A percentile compares a stretch with the other conserved stretches of the same genome.
Conservation (phyloP, 1,284 basidiomycete genomes). For the Austropuccinia psidii region DNA sequence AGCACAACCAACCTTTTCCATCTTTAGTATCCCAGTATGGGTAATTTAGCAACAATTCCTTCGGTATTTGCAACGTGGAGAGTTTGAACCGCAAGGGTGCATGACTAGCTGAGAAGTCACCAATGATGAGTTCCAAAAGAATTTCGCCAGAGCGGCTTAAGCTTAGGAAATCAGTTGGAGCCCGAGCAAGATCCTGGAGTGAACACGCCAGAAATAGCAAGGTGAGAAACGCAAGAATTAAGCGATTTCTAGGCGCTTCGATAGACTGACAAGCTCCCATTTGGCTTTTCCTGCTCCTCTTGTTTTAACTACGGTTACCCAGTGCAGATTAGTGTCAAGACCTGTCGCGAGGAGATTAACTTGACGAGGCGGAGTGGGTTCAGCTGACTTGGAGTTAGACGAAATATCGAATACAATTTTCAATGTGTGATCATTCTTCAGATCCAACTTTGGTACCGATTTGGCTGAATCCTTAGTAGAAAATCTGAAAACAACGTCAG, state of each 20-base stretch:
- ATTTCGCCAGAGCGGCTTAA: conserved; percentile 10
- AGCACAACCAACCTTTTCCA: conserved; percentile 6
- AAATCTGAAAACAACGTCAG: not conserved
- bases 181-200: conserved; percentile 23
- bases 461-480: not conserved
- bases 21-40: conserved; percentile 37
- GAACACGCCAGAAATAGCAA: not conserved
- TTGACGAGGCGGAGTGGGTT: conserved; percentile 25
- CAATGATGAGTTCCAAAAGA: conserved; percentile 18
- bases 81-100: conserved; percentile 8
- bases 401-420: conserved; percentile 27
- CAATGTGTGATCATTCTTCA: not conserved
- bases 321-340: conserved; percentile 26
- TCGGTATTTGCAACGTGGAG: conserved; percentile 6
- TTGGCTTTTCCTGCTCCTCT: conserved; percentile 33
- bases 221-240: not conserved
- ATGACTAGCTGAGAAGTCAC: conserved; percentile 12
- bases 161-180: conserved; percentile 30
- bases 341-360: conserved; percentile 30
- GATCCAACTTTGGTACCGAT: not conserved
- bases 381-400: not conserved
- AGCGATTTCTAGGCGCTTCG: not conserved
- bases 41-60: conserved; percentile 20
- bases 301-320: conserved; percentile 19
- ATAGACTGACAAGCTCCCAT: conserved; percentile 35